phyloP scores from a whole-genome alignment of 1,139 yeast genomes.

The Yamadazyma dushanensis region DNA sequence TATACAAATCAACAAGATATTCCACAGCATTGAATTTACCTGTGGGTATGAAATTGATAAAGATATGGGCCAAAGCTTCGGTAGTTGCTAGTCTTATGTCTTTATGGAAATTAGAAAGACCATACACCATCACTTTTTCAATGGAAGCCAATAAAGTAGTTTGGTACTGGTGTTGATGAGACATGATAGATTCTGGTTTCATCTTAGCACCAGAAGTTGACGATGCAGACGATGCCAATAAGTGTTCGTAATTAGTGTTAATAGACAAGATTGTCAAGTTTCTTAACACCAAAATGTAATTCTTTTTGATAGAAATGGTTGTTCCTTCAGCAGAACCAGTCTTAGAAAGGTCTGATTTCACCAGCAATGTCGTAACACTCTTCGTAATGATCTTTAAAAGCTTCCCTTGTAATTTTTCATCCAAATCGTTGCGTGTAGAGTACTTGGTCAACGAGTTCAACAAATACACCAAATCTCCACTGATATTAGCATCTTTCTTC shows the following conservation, averaged over 20 bases:
- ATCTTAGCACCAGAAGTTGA: constrained; percentile 40
- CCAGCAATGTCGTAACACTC: constrained; percentile 20
- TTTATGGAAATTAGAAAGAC: constrained; percentile 32
- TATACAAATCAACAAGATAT: constrained; percentile 32
- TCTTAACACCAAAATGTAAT: constrained; percentile 34
- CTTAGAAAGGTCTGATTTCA: constrained; percentile 19
- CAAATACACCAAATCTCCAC: constrained; percentile 31
- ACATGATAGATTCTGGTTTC: constrained; percentile 46
- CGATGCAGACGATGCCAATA: constrained; percentile 38
- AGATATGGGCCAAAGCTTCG: constrained; percentile 35
- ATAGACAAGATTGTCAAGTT: constrained; percentile 34
- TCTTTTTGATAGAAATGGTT: constrained; percentile 29
- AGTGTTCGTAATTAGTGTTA: constrained; percentile 39
- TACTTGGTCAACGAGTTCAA: constrained; percentile 35
- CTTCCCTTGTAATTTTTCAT: constrained; percentile 42
- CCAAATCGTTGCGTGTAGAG: constrained; percentile 41
- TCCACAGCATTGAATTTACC: constrained; percentile 40
- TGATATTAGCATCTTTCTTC: constrained; percentile 34
- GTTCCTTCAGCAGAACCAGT: constrained; percentile 14
- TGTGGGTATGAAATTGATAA: constrained; percentile 40
- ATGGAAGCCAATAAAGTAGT: constrained; percentile 26
- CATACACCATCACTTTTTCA: constrained; percentile 31
- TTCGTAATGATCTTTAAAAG: constrained; percentile 35
- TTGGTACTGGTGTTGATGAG: constrained; percentile 43
- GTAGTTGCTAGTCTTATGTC: constrained; percentile 42